Base-by-base conservation (phyloP, 2,329 filamentous ascomycete species). In the Hymenoscyphus linearis region DNA sequence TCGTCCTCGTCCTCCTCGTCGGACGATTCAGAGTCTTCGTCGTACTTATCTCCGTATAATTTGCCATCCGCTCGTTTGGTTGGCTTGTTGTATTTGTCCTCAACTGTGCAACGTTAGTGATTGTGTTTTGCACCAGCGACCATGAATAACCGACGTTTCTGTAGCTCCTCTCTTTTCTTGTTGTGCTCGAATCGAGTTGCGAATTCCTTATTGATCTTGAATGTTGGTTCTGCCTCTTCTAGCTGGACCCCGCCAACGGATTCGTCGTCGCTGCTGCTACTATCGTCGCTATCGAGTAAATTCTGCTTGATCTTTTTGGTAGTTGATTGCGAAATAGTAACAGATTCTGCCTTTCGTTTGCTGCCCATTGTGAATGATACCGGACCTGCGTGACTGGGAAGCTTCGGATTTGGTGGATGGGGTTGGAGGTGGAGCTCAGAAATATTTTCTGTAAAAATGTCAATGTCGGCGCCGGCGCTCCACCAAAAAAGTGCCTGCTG, bases 161-260 rank as follows among this genome's bases (percentile, higher is more conserved):
- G 87, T 65, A 86, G 79, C 74, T 99, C 95, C 73, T 96, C 93
- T 61, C 93, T 85, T 78, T 96, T 96, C 79, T 98, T 97, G 78
- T 99, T 99, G 77, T 98, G 84, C 75, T 99, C 95, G 70, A 96
- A 98, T 47, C 91, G 83, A 68, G 84, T 85, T 52, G 95, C 95
- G 74, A 88, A 99, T 58, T 96, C 91, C 73, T 92, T 81, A 75
- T 99, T 98, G 76, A 99, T 87, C 73, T 89, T 92, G 74, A 98
- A 83, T 34, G 75, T 74, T 40, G 73, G 70, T 12, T 47, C 40
- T 47, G 31, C 31, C 40, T 67, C 70, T 16, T 71, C 66, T 61
- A 72, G 74, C 67, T 68, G 71, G 70, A 67, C 74, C 70, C 70
- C 73, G 58, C 71, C 72, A 58, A 67, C 68, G 57, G 71, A 73